Evolutionary conservation across 345 rosid genomes (phyloP), one percentile per base, ranked within the genome.

Genomic region (Salix caprea): DNA sequence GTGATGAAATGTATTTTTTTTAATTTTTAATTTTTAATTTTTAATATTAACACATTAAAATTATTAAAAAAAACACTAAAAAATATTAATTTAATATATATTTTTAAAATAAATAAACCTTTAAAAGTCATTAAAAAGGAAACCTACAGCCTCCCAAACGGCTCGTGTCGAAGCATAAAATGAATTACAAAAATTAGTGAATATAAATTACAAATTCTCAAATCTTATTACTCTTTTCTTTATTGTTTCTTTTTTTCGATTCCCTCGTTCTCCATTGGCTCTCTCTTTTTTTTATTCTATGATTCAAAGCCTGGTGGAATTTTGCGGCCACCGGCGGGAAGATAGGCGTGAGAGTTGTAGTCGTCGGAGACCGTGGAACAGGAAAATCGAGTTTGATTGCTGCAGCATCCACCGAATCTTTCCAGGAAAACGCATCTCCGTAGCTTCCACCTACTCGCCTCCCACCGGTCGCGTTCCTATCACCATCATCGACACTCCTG

Each of bases 401-500:
- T 6, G 94, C 92, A 50, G 90, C 80, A 19, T 94, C 94, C 24
- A 83, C 87, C 73, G 97, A 88, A 26, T 82, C 91, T 21, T 88
- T 87, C 78, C 91, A 94, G 0, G 94, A 91, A 58, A 86, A 82
- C 71, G 90, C 90, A 60, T 88, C 90, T 14, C 84, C 77, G 15
- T 89, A 89, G 36, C 94, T 89, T 15, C 87, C 89, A 40, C 94
- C 94, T 11, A 90, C 86, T 74, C 89, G 91, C 64, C 96, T 93
- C 42, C 96, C 72, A 93, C 97, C 68, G 96, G 91, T 85, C 84
- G 70, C 69, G 82, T 93, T 56, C 94, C 97, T 44, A 82, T 91
- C 83, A 93, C 92, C 74, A 87, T 93, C 88, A 80, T 93, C 78
- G 97, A 93, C 69, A 91, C 92, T 85, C 90, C 96, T 67, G 85